Base-by-base conservation (phyloP, 2,329 filamentous ascomycete species). In the Elsinoe fawcettii region DNA sequence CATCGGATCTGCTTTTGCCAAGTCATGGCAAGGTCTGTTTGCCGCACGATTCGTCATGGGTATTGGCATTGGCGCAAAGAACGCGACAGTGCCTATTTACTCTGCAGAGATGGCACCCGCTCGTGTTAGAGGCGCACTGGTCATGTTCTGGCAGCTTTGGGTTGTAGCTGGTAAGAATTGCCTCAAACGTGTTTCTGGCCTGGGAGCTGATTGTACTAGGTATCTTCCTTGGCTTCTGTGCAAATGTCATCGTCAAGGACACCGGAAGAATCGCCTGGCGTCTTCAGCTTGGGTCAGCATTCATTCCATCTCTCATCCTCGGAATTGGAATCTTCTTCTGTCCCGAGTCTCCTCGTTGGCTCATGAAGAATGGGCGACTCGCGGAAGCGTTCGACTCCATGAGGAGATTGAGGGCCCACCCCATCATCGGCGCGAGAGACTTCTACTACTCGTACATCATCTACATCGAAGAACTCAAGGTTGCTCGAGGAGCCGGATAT, bases 101-200 rank as follows among this genome's bases (percentile, higher is more conserved):
- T 65, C 70, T 7, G 70, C 73, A 8, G 72, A 73, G 60, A 71
- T 69, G 55, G 78, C 83, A 63, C 71, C 70, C 2, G 67, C 75
- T 2, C 73, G 74, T 3, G 80, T 86, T 55, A 69, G 75, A 8
- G 83, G 84, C 5, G 73, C 85, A 6, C 75, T 93, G 16, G 87
- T 91, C 61, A 92, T 92, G 87, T 84, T 84, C 61, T 92, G 88
- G 87, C 85, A 91, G 71, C 76, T 86, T 69, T 86, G 83, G 81
- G 64, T 66, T 49, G 67, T 67, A 3, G 59, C 61, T 46, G 66
- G 62, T 55, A n/a, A 34, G 16, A 20, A 14, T n/a, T 23, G 27
- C 27, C 32, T 23, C 5, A 6, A 30, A 30, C 6, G 9, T 39
- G 14, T 8, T 1, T 18, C 51, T 14, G 2, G 5, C 20, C 1